Evolutionary conservation across 225 moss, liverwort and hornwort species (phyloP).

Genomic region (Polytrichum formosum): DNA sequence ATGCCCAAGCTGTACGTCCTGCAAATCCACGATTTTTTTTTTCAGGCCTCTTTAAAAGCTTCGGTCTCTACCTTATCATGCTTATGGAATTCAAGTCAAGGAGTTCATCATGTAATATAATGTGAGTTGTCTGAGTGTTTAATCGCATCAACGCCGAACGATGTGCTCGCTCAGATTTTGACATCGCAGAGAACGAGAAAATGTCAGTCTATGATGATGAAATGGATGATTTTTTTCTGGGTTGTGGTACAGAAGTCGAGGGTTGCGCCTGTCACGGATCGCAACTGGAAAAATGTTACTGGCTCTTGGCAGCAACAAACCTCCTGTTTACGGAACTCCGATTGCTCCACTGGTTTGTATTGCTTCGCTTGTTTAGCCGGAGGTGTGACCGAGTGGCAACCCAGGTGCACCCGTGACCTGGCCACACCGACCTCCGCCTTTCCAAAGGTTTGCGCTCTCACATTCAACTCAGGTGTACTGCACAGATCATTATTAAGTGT

Average conservation of each 20-base stretch:
- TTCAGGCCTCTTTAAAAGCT: neutral
- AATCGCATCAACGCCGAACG: neutral
- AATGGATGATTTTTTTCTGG: neutral
- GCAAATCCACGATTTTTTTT: neutral
- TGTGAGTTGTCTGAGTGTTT: neutral
- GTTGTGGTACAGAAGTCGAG: conserved; percentile 4
- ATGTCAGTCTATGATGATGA: neutral
- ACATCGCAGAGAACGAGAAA: neutral
- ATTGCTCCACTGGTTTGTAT: conserved; percentile 32
- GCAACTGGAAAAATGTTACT: neutral
- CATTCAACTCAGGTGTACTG: neutral
- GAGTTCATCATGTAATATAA: too few species aligned
- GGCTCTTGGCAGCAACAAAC: conserved; percentile 18
- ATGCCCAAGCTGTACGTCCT: neutral
- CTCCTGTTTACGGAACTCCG: conserved; percentile 26
- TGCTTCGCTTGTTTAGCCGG: conserved; percentile 37
- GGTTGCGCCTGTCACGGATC: neutral
- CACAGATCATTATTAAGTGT: too few species aligned
- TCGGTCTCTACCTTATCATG: neutral
- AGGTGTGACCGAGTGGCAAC: conserved; percentile 11
- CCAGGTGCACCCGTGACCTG: conserved; percentile 31
- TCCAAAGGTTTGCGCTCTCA: conserved; percentile 27
- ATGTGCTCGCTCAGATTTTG: neutral
- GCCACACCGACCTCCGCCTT: conserved; percentile 41
- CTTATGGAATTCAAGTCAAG: too few species aligned